A percentile compares a stretch with the other conserved stretches of the same genome.
Conservation (phyloP, 495 filamentous ascomycete species). For the Mytilinidion resinicola region DNA sequence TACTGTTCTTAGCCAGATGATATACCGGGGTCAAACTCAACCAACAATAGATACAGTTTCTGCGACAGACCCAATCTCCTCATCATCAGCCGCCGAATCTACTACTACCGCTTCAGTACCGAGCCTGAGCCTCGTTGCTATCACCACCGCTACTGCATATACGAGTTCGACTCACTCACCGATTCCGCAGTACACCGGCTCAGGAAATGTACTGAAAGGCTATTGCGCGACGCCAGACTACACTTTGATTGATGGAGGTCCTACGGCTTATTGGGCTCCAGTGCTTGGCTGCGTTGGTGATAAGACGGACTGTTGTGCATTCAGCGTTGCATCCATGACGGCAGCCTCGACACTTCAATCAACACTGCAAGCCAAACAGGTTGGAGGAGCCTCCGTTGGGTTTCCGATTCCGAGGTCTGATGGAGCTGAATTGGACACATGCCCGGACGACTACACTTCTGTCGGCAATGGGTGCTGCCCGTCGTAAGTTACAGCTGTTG, state of each 20-base stretch:
- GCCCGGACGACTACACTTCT: slow-evolving; percentile 16
- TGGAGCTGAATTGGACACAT: slow-evolving; percentile 7
- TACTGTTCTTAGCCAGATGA: too few species aligned
- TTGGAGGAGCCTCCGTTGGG: background rate
- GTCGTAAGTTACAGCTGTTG: slow-evolving; percentile 7
- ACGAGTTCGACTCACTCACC: slow-evolving; percentile 4
- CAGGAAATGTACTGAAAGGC: slow-evolving; percentile 13
- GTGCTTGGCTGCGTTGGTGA: slow-evolving; percentile 16
- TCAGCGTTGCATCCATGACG: background rate
- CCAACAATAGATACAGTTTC: too few species aligned
- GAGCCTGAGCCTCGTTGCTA: slow-evolving; percentile 12
- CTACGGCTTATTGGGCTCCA: slow-evolving; percentile 20
- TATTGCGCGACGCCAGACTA: slow-evolving; percentile 20
- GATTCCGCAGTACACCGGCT: slow-evolving; percentile 12
- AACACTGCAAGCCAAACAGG: background rate
- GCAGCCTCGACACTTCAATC: background rate
- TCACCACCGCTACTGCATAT: slow-evolving; percentile 6
- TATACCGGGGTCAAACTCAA: too few species aligned
- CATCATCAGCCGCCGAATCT: background rate
- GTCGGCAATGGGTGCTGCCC: slow-evolving; percentile 18
- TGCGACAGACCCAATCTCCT: too few species aligned
- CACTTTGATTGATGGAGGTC: slow-evolving; percentile 11
- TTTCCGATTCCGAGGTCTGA: slow-evolving; percentile 4
- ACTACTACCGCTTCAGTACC: slow-evolving; percentile 7
- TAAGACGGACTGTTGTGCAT: slow-evolving; percentile 20